Conservation (phyloP, 352 stramenopile genomes). For the Halophytophthora batemanensis region DNA sequence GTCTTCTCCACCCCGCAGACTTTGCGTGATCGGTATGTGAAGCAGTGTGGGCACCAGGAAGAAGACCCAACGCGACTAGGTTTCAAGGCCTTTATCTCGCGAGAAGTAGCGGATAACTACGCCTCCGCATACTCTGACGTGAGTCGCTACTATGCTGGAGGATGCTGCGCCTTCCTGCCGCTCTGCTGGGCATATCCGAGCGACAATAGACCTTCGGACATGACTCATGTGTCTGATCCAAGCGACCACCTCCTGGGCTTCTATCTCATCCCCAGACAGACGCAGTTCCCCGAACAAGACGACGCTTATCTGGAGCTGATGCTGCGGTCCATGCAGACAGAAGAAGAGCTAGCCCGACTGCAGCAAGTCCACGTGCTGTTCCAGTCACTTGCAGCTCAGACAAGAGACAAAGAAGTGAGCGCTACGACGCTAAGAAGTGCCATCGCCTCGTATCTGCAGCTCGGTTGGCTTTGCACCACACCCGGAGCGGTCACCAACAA, state of each 20-base stretch:
- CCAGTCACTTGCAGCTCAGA: constrained; percentile 19
- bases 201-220: constrained; percentile 5
- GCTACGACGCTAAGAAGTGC: constrained; percentile 9
- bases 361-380: constrained; percentile 29
- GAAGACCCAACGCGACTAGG: constrained; percentile 6
- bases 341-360: constrained; percentile 23
- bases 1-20: constrained; percentile 40
- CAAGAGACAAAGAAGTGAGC: constrained; percentile 9
- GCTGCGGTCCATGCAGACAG: constrained; percentile 29
- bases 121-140: constrained; percentile 35
- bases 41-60: constrained; percentile 10
- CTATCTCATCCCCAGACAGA: constrained; percentile 54
- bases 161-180: constrained; percentile 41
- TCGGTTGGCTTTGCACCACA: too few species aligned
- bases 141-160: constrained; percentile 44
- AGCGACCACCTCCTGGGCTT: constrained; percentile 47
- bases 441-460: too few species aligned
- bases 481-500: constrained; percentile 10
- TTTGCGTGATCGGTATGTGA: constrained; percentile 25
- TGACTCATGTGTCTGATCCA: constrained; percentile 35
- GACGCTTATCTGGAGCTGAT: constrained; percentile 44
- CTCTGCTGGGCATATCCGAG: constrained; percentile 39
- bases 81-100: constrained; percentile 26
- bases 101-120: constrained; percentile 36
- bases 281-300: constrained; percentile 59